Conservation (phyloP, 1,284 basidiomycete species). For the Ustanciosporium gigantosporum region DNA sequence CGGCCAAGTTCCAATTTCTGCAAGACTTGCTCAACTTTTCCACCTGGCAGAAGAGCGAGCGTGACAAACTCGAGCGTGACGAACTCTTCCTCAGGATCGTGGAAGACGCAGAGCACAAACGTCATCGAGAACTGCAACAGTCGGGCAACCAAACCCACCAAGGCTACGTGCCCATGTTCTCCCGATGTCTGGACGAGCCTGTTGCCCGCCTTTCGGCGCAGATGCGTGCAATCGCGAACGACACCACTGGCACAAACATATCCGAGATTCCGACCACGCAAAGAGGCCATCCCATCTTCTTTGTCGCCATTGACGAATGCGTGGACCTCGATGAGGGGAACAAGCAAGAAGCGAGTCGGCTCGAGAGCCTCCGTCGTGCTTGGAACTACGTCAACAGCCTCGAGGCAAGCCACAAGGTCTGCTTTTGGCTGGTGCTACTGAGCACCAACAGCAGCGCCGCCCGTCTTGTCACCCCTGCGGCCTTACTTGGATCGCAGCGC, state of each 20-base stretch:
- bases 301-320: slow-evolving; percentile 18
- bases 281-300: background rate
- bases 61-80: background rate
- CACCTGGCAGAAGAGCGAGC: background rate
- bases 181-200: background rate
- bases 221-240: too few species aligned
- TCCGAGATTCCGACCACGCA: background rate
- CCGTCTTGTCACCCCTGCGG: background rate
- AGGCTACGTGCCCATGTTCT: background rate
- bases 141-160: background rate
- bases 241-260: background rate
- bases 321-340: slow-evolving; percentile 3
- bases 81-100: too few species aligned
- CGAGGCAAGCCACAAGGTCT: background rate
- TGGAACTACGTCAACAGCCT: slow-evolving; percentile 4
- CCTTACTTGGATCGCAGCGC: background rate
- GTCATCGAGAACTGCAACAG: background rate
- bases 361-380: slow-evolving; percentile 7
- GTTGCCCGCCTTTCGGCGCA: too few species aligned
- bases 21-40: background rate
- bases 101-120: background rate
- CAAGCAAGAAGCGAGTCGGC: background rate
- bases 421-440: slow-evolving; percentile 17
- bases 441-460: slow-evolving; percentile 14
- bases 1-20: background rate